Base-by-base conservation (phyloP, 2,329 filamentous ascomycete genomes). In the Exophiala alcalophila region DNA sequence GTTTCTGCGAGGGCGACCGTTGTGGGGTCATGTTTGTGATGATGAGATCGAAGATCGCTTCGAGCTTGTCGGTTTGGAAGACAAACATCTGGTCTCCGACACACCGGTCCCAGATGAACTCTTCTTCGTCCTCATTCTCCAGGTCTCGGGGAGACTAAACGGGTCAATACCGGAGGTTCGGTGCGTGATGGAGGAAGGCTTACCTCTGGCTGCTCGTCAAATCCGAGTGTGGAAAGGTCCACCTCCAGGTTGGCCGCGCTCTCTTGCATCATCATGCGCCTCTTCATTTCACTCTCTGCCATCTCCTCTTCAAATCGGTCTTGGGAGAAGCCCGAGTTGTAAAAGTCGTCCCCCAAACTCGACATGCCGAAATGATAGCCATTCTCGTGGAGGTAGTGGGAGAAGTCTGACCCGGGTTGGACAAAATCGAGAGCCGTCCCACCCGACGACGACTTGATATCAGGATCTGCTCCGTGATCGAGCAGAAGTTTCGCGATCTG, bases 81-180 rank as follows among this genome's bases (percentile, higher is more conserved):
- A 98, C 92, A 62, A 98, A 98, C 92, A 98, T 98, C 64, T 98
- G 92, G 62, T 98, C 92, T 61, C 96, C 88, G 34, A 95, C 73
- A 65, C 92, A 98, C 57, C 86, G 78, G 52, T 85, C 85, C 92
- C 92, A 98, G 48, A 96, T 84, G 59, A 98, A 98, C 52, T 97
- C 92, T 59, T 94, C 90, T 43, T 83, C 80, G 55, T 88, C 85
- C n/a, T n/a, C n/a, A 14, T 89, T 77, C 10, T 54, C 51, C 10
- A 52, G 12, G 40, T 96, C 90, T 47, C 91, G 88, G 11, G 77
- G 73, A 12, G 80, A 73, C 59, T 52, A 27, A 64, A 28, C 26
- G 44, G 5, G 28, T 44, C n/a, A 35, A 28, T 47, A 37, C 47
- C 25, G 25, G 35, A 19, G 3, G 24, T 46, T 18, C 42, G 57